These are phyloP conservation scores for Smithsoniella earleae DNA, from an alignment of 163 green algal species.

Conservation along the genomic window DNA sequence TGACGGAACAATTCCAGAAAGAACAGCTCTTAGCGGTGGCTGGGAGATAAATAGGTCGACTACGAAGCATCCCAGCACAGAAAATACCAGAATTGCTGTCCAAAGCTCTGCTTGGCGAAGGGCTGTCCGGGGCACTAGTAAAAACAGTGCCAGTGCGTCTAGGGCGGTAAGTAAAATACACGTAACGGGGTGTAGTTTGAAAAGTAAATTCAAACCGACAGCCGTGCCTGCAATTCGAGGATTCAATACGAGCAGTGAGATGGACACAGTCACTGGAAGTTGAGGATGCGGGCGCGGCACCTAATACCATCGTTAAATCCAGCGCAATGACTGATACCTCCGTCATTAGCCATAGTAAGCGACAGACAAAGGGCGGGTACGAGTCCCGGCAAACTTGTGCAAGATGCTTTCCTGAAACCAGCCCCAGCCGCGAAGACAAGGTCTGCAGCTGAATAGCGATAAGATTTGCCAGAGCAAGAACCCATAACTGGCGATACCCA, in stretches of 20 bases:
- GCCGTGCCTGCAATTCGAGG: conserved; percentile 43
- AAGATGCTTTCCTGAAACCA: conserved; percentile 59
- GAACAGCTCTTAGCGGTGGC: conserved; percentile 39
- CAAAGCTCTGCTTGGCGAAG: conserved; percentile 42
- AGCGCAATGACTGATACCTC: conserved; percentile 59
- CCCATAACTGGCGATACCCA: conserved; percentile 53
- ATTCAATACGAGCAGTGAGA: too few relatives aligned
- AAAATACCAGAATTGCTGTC: conserved; percentile 44
- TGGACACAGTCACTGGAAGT: neutral
- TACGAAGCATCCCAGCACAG: conserved; percentile 51
- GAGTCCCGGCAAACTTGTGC: conserved; percentile 50
- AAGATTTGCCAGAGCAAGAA: conserved; percentile 58
- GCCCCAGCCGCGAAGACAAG: conserved; percentile 50
- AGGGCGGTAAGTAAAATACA: conserved; percentile 52
- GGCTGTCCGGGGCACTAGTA: conserved; percentile 42
- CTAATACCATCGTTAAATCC: conserved; percentile 59
- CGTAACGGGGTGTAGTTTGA: conserved; percentile 50
- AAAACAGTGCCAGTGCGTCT: conserved; percentile 54
- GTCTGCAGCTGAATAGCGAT: conserved; percentile 62
- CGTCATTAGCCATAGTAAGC: conserved; percentile 48
- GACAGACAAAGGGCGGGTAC: conserved; percentile 45
- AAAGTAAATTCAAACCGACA: conserved; percentile 57
- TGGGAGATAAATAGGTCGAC: conserved; percentile 47
- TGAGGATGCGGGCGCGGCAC: conserved; percentile 30
- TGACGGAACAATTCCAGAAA: conserved; percentile 40